These are phyloP conservation scores for Eucalyptus decipiens DNA, from an alignment of 345 rosid genomes.

Conservation along the genomic window DNA sequence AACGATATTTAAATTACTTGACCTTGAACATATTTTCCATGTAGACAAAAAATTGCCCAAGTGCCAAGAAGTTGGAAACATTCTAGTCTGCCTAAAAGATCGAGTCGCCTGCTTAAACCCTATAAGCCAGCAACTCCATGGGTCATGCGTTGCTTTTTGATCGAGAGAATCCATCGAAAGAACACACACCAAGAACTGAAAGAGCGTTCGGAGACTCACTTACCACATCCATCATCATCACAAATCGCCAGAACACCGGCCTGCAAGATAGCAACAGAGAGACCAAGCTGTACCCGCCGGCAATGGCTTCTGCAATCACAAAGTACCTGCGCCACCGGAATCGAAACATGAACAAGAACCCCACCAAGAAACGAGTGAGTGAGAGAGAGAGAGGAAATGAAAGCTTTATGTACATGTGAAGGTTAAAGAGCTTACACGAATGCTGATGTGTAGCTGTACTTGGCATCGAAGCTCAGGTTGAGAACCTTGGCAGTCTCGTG, in stretches of 20 bases:
- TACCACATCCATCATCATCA: slow-evolving; percentile 33
- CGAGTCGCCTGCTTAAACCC: background rate
- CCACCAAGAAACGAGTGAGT: background rate
- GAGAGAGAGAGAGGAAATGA: background rate
- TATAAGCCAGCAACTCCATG: background rate
- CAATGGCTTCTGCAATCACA: slow-evolving; percentile 42
- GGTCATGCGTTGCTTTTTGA: too few relatives aligned
- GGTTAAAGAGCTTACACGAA: slow-evolving; percentile 19
- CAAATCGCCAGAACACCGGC: slow-evolving; percentile 5
- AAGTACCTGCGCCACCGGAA: slow-evolving; percentile 19
- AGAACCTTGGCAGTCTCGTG: slow-evolving; percentile 30
- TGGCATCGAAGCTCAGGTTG: slow-evolving; percentile 42
- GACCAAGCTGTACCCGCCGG: slow-evolving; percentile 14
- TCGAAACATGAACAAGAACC: background rate
- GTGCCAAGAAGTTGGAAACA: background rate
- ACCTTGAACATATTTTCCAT: background rate
- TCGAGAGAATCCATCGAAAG: background rate
- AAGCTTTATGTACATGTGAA: background rate
- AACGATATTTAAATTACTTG: background rate
- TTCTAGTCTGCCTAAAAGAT: background rate
- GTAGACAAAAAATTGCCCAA: background rate
- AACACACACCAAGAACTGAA: background rate
- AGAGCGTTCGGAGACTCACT: background rate
- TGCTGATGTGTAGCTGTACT: slow-evolving; percentile 30
- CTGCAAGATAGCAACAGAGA: slow-evolving; percentile 11